A percentile compares a stretch with the other conserved stretches of the same genome.
Evolutionary conservation across 2,329 filamentous ascomycete genomes (phyloP).

Genomic region (Fusarium chaquense): DNA sequence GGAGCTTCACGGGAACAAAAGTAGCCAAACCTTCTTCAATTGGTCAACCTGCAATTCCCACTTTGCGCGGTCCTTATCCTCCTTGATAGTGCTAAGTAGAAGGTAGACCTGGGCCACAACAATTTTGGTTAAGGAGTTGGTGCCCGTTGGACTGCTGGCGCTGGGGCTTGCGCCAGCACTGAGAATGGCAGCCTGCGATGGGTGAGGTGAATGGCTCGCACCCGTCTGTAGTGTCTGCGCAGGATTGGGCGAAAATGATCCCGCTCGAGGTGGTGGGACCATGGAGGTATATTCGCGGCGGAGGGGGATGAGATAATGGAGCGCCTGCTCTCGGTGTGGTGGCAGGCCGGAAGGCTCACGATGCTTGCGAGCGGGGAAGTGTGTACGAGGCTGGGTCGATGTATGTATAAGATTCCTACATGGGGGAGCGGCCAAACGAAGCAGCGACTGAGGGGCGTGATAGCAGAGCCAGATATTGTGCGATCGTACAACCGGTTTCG

Average conservation of each 20-base stretch:
- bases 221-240: slow-evolving; percentile 69
- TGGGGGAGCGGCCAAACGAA: slow-evolving; percentile 45
- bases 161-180: slow-evolving; percentile 72
- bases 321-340: slow-evolving; percentile 54
- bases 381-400: slow-evolving; percentile 45
- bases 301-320: slow-evolving; percentile 49
- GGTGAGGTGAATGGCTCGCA: slow-evolving; percentile 67
- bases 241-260: slow-evolving; percentile 74
- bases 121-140: slow-evolving; percentile 84
- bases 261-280: slow-evolving; percentile 71
- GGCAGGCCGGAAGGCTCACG: slow-evolving; percentile 53
- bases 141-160: slow-evolving; percentile 72
- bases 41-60: slow-evolving; percentile 93
- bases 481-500: slow-evolving; percentile 39
- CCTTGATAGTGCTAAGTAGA: slow-evolving; percentile 92
- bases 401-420: slow-evolving; percentile 52
- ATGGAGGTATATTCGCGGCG: slow-evolving; percentile 60
- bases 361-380: slow-evolving; percentile 45
- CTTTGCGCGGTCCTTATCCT: slow-evolving; percentile 90
- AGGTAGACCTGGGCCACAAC: slow-evolving; percentile 96
- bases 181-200: slow-evolving; percentile 67
- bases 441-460: slow-evolving; percentile 32
- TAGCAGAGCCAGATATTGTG: slow-evolving; percentile 32
- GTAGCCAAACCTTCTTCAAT: slow-evolving; percentile 80
- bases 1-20: not conserved